A percentile compares a stretch with the other conserved stretches of the same genome.
phyloP scores from a whole-genome alignment of 2,329 filamentous ascomycete species.

The Triangularia verruculosa region DNA sequence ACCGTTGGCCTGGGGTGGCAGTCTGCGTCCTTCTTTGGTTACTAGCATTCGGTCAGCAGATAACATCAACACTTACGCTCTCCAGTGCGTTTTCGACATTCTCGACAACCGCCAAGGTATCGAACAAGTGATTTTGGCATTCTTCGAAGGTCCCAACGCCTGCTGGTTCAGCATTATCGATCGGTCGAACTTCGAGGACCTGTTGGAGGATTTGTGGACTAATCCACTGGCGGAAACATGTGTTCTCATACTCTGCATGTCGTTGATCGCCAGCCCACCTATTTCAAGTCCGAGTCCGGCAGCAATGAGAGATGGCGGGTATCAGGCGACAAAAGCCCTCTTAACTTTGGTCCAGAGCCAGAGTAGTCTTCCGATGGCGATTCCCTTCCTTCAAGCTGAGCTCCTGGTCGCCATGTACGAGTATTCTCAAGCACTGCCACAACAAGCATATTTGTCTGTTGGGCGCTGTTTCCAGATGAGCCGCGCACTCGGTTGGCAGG shows the following conservation, averaged over 20 bases:
- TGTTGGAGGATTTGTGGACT: constrained; percentile 28
- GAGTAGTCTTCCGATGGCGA: constrained; percentile 27
- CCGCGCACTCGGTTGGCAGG: constrained; percentile 30
- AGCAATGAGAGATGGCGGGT: constrained; percentile 28
- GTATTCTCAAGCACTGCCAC: constrained; percentile 30
- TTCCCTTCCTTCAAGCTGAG: constrained; percentile 29
- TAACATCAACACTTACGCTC: constrained; percentile 29
- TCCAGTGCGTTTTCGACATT: constrained; percentile 28
- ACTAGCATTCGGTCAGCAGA: constrained; percentile 28
- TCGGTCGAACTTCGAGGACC: constrained; percentile 24
- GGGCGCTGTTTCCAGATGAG: constrained; percentile 31
- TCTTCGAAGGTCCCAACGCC: constrained; percentile 30
- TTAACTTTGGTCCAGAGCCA: constrained; percentile 29
- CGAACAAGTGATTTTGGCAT: constrained; percentile 26
- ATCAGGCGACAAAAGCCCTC: constrained; percentile 30
- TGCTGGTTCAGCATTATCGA: constrained; percentile 33
- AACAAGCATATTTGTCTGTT: constrained; percentile 32
- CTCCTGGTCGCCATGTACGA: constrained; percentile 33
- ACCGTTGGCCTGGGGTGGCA: constrained; percentile 13
- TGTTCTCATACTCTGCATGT: constrained; percentile 31
- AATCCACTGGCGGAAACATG: constrained; percentile 30
- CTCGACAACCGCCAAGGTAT: constrained; percentile 25
- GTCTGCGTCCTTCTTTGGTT: constrained; percentile 24
- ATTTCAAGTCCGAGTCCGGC: constrained; percentile 17
- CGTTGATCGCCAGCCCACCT: constrained; percentile 27